These are phyloP conservation scores for Neurospora crassa DNA, from an alignment of 2,329 filamentous ascomycete species.

Conservation along the genomic window DNA sequence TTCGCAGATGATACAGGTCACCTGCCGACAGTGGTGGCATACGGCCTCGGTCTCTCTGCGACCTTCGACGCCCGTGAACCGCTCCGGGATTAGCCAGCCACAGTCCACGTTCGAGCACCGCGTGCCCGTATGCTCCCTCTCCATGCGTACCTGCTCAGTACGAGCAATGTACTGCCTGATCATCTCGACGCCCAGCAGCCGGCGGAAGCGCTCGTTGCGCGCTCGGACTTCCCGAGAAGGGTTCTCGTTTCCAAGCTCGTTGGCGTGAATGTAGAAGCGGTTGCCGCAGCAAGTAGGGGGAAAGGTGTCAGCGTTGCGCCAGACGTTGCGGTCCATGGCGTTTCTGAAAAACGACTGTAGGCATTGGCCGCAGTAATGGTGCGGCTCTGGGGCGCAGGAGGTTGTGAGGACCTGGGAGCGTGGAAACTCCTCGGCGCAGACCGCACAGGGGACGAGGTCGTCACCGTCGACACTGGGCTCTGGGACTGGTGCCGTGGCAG, in stretches of 20 bases:
- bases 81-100: neutral
- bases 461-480: neutral
- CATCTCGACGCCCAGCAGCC: neutral
- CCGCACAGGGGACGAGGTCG: neutral
- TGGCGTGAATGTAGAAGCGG: neutral
- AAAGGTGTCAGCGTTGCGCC: neutral
- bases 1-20: neutral
- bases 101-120: neutral
- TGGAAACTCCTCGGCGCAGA: neutral
- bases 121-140: neutral
- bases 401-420: neutral
- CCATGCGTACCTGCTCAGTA: neutral
- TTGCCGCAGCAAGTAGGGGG: neutral
- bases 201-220: neutral
- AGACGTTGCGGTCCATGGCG: neutral
- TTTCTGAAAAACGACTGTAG: neutral
- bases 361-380: neutral
- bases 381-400: neutral
- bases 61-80: neutral
- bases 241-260: neutral
- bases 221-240: neutral
- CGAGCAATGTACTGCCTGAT: neutral
- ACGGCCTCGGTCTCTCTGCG: neutral
- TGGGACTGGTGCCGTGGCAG: neutral
- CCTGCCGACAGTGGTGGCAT: neutral